Conservation (phyloP, 1,284 basidiomycete genomes). For the Austroboletus niveus region DNA sequence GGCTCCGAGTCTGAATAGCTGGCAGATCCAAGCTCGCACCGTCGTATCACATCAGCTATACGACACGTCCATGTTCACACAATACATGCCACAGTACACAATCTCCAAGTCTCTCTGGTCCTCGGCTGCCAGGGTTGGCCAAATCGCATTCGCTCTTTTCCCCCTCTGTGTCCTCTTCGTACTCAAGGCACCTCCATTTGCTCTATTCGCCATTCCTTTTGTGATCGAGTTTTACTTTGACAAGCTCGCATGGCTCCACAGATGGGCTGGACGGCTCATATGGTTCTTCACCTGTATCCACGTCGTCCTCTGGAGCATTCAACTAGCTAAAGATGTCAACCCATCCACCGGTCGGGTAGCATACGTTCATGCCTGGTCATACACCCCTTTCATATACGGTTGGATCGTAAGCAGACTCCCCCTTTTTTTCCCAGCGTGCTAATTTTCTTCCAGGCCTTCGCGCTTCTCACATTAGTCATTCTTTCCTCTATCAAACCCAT, state of each 20-base stretch:
- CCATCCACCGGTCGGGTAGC: conserved; percentile 50
- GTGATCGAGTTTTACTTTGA: conserved; percentile 75
- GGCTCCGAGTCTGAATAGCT: conserved; percentile 50
- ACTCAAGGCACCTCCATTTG: conserved; percentile 81
- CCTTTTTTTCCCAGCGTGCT: conserved; percentile 8
- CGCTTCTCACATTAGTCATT: conserved; percentile 67
- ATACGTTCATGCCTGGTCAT: conserved; percentile 64
- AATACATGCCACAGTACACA: conserved; percentile 52
- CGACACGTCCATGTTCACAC: conserved; percentile 29
- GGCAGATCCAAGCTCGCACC: conserved; percentile 34
- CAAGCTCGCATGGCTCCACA: conserved; percentile 72
- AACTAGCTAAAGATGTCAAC: conserved; percentile 57
- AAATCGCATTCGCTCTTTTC: conserved; percentile 77
- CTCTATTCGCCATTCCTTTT: conserved; percentile 70
- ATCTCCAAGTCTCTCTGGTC: conserved; percentile 81
- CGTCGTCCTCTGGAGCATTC: conserved; percentile 74
- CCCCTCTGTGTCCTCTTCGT: conserved; percentile 78
- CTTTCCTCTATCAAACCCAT: conserved; percentile 63
- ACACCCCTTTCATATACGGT: conserved; percentile 72
- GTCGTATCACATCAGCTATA: conserved; percentile 12
- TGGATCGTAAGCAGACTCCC: conserved; percentile 55
- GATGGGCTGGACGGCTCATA: conserved; percentile 71
- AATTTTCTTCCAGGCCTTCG: conserved; percentile 55
- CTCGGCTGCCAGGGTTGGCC: conserved; percentile 67
- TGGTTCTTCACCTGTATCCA: conserved; percentile 73